Evolutionary conservation across 1,284 basidiomycete species (phyloP).

Genomic region (Gomphus bonarii): DNA sequence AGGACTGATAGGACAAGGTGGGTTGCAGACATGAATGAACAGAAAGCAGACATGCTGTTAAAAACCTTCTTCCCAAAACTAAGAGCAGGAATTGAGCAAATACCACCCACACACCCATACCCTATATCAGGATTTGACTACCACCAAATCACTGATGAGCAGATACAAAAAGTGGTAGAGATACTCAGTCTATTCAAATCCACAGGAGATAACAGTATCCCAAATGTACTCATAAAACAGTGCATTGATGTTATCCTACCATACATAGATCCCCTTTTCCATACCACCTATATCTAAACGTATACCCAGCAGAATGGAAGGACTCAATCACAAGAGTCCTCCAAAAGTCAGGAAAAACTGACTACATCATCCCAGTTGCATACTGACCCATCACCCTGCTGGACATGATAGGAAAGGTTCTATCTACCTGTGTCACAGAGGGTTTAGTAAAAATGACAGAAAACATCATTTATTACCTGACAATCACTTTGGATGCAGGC

Average conservation of each 20-base stretch:
- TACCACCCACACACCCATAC: too few species aligned
- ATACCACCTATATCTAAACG: neutral
- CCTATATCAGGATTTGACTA: too few species aligned
- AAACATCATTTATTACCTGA: slow-evolving; percentile 1
- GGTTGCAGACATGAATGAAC: too few species aligned
- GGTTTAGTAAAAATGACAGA: slow-evolving; percentile 15
- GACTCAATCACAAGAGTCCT: slow-evolving; percentile 5
- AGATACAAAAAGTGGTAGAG: neutral
- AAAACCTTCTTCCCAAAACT: too few species aligned
- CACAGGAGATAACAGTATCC: slow-evolving; percentile 21
- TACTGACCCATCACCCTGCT: slow-evolving; percentile 9
- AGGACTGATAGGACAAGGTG: too few species aligned
- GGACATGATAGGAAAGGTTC: slow-evolving; percentile 9
- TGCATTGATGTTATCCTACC: slow-evolving; percentile 3
- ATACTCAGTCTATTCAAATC: slow-evolving; percentile 23
- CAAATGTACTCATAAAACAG: slow-evolving; percentile 21
- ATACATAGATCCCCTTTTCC: neutral
- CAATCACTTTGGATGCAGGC: too few species aligned
- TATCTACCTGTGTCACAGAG: slow-evolving; percentile 19
- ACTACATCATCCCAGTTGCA: slow-evolving; percentile 7
- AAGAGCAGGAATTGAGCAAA: too few species aligned
- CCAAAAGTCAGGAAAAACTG: neutral
- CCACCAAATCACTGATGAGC: too few species aligned
- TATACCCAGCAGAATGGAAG: slow-evolving; percentile 6
- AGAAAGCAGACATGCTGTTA: too few species aligned